phyloP scores from a whole-genome alignment of 257 asterid species.

The Nicotiana noctiflora region DNA sequence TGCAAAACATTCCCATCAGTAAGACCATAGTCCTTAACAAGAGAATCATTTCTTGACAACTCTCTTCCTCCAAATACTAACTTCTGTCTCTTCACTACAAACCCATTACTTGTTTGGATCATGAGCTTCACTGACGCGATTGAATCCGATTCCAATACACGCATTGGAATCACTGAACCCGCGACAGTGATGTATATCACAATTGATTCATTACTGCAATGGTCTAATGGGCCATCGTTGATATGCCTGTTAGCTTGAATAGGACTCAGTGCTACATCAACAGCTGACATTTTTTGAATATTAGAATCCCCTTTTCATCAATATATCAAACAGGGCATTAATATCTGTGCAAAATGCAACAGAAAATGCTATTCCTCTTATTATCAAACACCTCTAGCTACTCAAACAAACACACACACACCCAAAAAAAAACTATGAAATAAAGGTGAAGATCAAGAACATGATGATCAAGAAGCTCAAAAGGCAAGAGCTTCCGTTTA shows the following conservation, averaged over 20 bases:
- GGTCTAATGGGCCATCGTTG: conserved; percentile 14
- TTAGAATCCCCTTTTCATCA: too few relatives aligned
- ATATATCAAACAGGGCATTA: too few relatives aligned
- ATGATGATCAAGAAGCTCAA: too few relatives aligned
- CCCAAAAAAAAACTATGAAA: too few relatives aligned
- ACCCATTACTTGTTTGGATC: conserved; percentile 57
- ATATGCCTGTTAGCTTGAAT: conserved; percentile 20
- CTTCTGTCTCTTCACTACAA: conserved; percentile 58
- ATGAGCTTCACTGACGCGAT: conserved; percentile 65
- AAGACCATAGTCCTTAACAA: conserved; percentile 56
- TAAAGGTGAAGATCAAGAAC: background rate
- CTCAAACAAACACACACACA: too few relatives aligned
- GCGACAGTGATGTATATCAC: conserved; percentile 42
- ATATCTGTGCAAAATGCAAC: too few relatives aligned
- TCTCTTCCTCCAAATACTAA: conserved; percentile 62
- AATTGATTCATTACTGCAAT: conserved; percentile 34
- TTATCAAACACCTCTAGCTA: too few relatives aligned
- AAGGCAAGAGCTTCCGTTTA: background rate
- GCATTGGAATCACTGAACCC: conserved; percentile 49
- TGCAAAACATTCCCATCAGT: conserved; percentile 52
- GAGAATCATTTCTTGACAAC: conserved; percentile 45
- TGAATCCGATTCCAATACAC: conserved; percentile 63
- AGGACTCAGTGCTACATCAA: conserved; percentile 45
- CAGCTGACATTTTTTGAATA: conserved; percentile 42
- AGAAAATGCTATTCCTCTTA: too few relatives aligned